Evolutionary conservation across 805 yeast species (phyloP), one percentile per base, ranked within the genome.

Genomic region (Wickerhamomyces bovis): DNA sequence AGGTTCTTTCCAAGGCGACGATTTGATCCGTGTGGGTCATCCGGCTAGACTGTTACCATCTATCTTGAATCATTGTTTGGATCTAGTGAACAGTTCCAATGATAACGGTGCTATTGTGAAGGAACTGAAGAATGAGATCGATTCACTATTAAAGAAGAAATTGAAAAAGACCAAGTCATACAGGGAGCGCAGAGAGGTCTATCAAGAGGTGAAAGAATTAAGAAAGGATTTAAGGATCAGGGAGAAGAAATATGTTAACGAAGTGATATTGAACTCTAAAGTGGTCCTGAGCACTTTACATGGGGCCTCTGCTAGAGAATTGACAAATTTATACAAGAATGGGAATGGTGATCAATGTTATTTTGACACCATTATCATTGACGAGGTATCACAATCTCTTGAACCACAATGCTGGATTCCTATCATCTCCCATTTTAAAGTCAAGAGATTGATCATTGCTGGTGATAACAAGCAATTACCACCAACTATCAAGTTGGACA

Each of bases 341-440:
- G 44, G 44, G 2, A 54, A 52, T 31, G 63, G 61, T 2, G 53
- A 48, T 1, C 60, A 66, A 5, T 61, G 64, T 28, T 60, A 81
- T 12, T 88, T 92, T 58, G 88, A 87, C 53, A 80, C 95, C 0
- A 71, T 92, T 28, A 85, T 94, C 12, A 90, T 92, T 31, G 99
- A 92, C 66, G 99, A 92, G 64, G 97, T 92, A 0, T 89, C 97
- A 0, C 99, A 92, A 63, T 76, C 97, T 11, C 66, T 92, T 45
- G 97, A 92, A 58, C 96, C 97, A 1, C 96, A 92, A 54, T 89
- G 97, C 58, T 90, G 97, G 97, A 89, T 92, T 21, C 97, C 99
- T 1, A 50, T 94, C 7, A 71, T 89, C 4, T 75, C 77, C 35
- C 92, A 86, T 56, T 68, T 73, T 20, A 49, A 63, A 38, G 63